These are phyloP conservation scores for Fusarium sulawesiense DNA, from an alignment of 2,329 filamentous ascomycete genomes.

Conservation along the genomic window DNA sequence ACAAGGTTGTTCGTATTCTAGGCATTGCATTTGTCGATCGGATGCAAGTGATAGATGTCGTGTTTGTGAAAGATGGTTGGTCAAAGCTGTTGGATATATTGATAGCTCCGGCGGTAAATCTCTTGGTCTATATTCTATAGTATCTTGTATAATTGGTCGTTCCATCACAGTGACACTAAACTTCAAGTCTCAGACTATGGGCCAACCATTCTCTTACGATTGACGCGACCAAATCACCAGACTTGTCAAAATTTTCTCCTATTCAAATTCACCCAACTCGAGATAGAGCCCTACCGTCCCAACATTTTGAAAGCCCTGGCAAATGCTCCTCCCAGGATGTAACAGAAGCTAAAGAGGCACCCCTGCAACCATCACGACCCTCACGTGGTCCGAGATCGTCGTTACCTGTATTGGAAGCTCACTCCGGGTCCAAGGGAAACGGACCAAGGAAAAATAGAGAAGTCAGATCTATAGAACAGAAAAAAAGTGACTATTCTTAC, in stretches of 20 bases:
- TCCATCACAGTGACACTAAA: constrained; percentile 22
- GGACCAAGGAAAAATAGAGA: constrained; percentile 25
- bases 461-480: neutral
- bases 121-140: neutral
- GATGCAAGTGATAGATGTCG: constrained; percentile 14
- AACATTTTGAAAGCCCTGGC: constrained; percentile 24
- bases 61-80: constrained; percentile 32
- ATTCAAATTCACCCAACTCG: neutral
- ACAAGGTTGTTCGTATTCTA: neutral
- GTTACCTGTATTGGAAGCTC: constrained; percentile 44
- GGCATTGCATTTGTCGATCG: constrained; percentile 18
- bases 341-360: constrained; percentile 11
- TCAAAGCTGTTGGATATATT: constrained; percentile 3
- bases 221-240: constrained; percentile 4
- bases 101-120: constrained; percentile 20
- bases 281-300: constrained; percentile 14
- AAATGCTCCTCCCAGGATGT: constrained; percentile 9
- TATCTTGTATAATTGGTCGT: constrained; percentile 22
- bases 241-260: neutral
- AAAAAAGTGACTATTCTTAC: neutral
- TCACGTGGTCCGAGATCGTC: constrained; percentile 38
- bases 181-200: neutral
- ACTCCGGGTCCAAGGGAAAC: constrained; percentile 30
- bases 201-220: constrained; percentile 13
- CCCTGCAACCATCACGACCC: constrained; percentile 24